phyloP scores from a whole-genome alignment of 1,139 yeast species.

The Suhomyces bribrorum region DNA sequence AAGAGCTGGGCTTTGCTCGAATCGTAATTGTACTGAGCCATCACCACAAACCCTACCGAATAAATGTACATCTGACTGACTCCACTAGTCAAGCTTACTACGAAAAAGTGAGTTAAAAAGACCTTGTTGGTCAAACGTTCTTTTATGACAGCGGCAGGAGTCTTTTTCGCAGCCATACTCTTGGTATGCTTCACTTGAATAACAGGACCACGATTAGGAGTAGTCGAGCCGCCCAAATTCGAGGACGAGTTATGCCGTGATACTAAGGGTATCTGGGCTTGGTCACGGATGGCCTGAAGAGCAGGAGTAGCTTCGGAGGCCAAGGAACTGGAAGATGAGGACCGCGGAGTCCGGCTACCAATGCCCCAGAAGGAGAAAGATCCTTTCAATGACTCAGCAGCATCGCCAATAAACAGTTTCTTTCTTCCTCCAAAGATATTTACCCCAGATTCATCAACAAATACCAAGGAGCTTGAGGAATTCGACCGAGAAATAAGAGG shows the following conservation, averaged over 20 bases:
- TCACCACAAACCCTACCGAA: constrained; percentile 46
- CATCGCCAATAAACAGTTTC: constrained; percentile 4
- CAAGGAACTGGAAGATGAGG: constrained; percentile 20
- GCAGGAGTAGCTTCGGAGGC: constrained; percentile 18
- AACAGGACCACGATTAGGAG: constrained; percentile 3
- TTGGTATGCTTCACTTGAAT: constrained; percentile 1
- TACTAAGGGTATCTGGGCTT: constrained; percentile 9
- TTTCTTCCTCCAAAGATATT: constrained; percentile 1
- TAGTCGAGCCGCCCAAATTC: constrained; percentile 4
- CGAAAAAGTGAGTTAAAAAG: constrained; percentile 37
- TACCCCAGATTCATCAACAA: constrained; percentile 3
- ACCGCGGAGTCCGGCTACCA: constrained; percentile 30
- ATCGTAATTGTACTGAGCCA: constrained; percentile 39
- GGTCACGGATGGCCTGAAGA: constrained; percentile 17
- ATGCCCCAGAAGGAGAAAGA: constrained; percentile 45
- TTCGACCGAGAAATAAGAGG: constrained; percentile 8
- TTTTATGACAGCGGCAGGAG: constrained; percentile 28
- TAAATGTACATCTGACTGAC: constrained; percentile 47
- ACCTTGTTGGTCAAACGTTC: constrained; percentile 26
- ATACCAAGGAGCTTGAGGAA: constrained; percentile 7
- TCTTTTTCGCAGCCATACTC: constrained; percentile 3
- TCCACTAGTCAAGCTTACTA: constrained; percentile 39
- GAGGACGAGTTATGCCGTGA: constrained; percentile 19
- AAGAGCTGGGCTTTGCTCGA: constrained; percentile 9
- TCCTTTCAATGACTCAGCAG: constrained; percentile 26